Evolutionary conservation across 495 filamentous ascomycete species (phyloP).

Genomic region (Amniculicola lignicola): DNA sequence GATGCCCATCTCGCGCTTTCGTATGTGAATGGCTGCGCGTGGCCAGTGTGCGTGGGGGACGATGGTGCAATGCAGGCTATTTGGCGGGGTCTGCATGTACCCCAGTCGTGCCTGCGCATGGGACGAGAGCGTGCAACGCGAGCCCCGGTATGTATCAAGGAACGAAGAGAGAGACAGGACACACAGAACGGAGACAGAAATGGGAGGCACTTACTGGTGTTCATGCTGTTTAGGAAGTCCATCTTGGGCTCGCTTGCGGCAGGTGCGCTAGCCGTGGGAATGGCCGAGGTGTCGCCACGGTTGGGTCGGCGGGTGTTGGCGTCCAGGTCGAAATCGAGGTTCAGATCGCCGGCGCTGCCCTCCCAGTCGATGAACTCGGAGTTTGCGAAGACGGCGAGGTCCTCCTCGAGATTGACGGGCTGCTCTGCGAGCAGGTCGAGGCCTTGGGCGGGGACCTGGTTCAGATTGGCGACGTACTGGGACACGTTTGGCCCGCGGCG

Average conservation of each 20-base stretch:
- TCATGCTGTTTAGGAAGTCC: conserved; percentile 42
- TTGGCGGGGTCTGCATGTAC: conserved; percentile 27
- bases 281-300: conserved; percentile 9
- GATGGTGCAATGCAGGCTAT: conserved; percentile 16
- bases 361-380: conserved; percentile 93
- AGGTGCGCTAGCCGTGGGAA: too few relatives aligned
- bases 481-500: conserved; percentile 79
- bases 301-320: conserved; percentile 14
- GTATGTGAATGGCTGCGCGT: conserved; percentile 7
- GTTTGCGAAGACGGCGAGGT: conserved; percentile 89
- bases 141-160: conserved; percentile 6
- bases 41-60: conserved; percentile 16
- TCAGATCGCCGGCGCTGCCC: conserved; percentile 2
- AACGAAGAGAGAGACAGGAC: neutral
- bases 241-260: conserved; percentile 22
- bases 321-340: conserved; percentile 29
- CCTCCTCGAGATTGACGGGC: conserved; percentile 62
- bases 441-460: conserved; percentile 62
- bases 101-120: conserved; percentile 5
- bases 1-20: neutral
- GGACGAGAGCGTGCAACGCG: conserved; percentile 7
- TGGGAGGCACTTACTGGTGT: conserved; percentile 30
- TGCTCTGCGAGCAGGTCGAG: conserved; percentile 60
- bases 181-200: conserved; percentile 1
- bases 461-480: conserved; percentile 82